Base-by-base conservation (phyloP, 306 rosid genomes). In the Fragaria iinumae region DNA sequence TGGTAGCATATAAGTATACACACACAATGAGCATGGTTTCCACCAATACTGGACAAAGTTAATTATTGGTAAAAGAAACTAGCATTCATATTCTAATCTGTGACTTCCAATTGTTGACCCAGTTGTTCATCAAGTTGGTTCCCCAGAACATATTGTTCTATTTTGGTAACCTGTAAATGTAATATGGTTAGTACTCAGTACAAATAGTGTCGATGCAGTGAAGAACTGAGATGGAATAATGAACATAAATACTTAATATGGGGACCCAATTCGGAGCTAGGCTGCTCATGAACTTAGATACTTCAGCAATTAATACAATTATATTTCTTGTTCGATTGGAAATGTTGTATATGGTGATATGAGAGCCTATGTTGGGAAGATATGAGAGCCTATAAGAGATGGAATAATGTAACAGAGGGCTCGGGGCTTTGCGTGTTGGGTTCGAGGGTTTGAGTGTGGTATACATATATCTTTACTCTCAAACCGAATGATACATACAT, bases 391-490 rank as follows among this genome's bases (percentile, higher is more conserved):
- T 43, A 43, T 43, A 1, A 3, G 11, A 43, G 45, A 43, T 43
- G 45, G 45, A 43, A 43, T 43, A n/a, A 20, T 55, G 90, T 57
- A 87, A 60, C 91, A 86, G 90, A 81, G 86, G 82, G 89, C 89
- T 85, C 79, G 85, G 94, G 88, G 90, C 84, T 88, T 89, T 91
- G 94, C 91, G 92, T 89, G 92, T 91, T 79, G 86, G 77, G 78
- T 32, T 70, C 85, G 77, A 83, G 76, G 11, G 85, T 86, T 89
- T 82, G 87, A 88, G 85, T 81, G 84, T 78, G 85, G 84, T 80
- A 57, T 72, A 5, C 55, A 49, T 16, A 16, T 8, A 17, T 16
- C n/a, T 49, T 41, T 50, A 3, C 53, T 50, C 56, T 16, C n/a
- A 50, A 5, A 13, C 4, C 2, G 8, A 50, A 50, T 4, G n/a